Evolutionary conservation across 805 yeast species (phyloP), one percentile per base, ranked within the genome.

Genomic region (Hanseniaspora hatyaiensis): DNA sequence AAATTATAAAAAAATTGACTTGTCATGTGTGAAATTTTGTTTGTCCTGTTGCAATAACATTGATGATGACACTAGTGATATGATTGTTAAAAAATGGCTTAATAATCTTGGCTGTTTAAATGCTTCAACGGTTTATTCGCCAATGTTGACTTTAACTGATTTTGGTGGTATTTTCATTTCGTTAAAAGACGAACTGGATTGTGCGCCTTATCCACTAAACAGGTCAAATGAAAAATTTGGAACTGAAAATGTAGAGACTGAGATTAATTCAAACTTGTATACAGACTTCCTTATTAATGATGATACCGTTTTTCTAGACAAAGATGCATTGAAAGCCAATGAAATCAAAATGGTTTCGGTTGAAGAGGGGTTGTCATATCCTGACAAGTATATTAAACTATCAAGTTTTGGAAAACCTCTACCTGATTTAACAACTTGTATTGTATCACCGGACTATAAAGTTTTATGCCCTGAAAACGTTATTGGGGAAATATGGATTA

Each of bases 401-500:
- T 94, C 94, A 15, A 82, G 96, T 0, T 92, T 89, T 69, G 98
- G 98, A 0, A 86, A 72, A 57, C 97, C 98, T 1, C 62, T 92
- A 1, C 96, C 96, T 0, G 96, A 89, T 65, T 89, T 96, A 0
- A 84, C 94, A 0, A 61, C 89, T 28, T 96, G 96, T 0, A 76
- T 92, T 24, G 97, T 92, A 0, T 87, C 94, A 59, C 97, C 97
- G 0, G 97, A 92, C 51, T 85, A 89, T 50, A 73, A 80, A 31
- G 68, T 79, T 2, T 65, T 92, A 15, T 82, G 85, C 4, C 77
- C 78, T 2, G 80, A 73, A 40, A 75, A 83, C 57, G 85, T 82
- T 52, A 84, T 92, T 13, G 98, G 98, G 23, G 99, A 92, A 62
- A 80, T 92, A 29, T 92, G 97, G 97, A 83, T 92, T n/a, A 96